phyloP scores from a whole-genome alignment of 208 protist species.

The Trypanosomatidae sp. region DNA sequence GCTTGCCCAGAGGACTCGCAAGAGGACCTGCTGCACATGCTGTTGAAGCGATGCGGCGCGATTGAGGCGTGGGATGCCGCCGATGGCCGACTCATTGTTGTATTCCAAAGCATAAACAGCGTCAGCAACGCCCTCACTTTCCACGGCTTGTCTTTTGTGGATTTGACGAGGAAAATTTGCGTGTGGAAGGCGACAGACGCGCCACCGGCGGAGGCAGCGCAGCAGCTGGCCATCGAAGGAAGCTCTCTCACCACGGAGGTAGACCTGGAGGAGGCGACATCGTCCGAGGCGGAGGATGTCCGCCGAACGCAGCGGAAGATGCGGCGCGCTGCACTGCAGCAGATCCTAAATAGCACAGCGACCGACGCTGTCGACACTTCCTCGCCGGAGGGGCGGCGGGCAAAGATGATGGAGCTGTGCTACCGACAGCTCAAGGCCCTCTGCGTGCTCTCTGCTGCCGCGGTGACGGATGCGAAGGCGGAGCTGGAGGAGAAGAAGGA shows the following conservation, averaged over 20 bases:
- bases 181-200: conserved; percentile 81
- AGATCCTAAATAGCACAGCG: conserved; percentile 33
- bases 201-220: conserved; percentile 48
- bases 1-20: conserved; percentile 49
- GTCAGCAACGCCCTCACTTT: conserved; percentile 82
- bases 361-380: conserved; percentile 27
- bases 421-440: conserved; percentile 69
- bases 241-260: background rate
- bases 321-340: conserved; percentile 43
- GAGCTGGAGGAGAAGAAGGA: conserved; percentile 38
- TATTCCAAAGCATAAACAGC: conserved; percentile 84
- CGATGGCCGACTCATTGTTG: conserved; percentile 52
- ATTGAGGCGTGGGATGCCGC: conserved; percentile 83
- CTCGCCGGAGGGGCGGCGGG: conserved; percentile 20
- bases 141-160: conserved; percentile 72
- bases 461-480: conserved; percentile 25
- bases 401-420: conserved; percentile 57
- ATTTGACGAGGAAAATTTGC: conserved; percentile 53
- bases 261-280: background rate
- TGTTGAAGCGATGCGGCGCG: conserved; percentile 67
- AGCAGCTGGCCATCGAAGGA: conserved; percentile 62
- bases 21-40: conserved; percentile 73
- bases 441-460: conserved; percentile 45
- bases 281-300: conserved; percentile 15
- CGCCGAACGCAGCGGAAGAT: conserved; percentile 26